phyloP scores from a whole-genome alignment of 2,329 filamentous ascomycete genomes.

The Aureobasidium musti region DNA sequence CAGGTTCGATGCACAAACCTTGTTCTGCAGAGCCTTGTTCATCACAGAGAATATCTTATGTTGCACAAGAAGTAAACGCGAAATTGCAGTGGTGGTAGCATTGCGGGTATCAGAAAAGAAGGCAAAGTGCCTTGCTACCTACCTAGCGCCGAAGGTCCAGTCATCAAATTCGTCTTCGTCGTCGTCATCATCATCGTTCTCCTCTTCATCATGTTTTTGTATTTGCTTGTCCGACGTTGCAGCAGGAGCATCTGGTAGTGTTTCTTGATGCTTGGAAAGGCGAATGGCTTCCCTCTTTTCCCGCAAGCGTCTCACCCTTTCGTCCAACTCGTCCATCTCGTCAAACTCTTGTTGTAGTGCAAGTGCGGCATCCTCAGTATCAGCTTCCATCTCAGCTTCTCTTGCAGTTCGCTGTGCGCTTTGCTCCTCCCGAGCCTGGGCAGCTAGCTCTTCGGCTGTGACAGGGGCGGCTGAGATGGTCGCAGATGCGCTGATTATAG shows the following conservation, averaged over 20 bases:
- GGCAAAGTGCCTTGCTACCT: conserved; percentile 9
- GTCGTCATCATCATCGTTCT: conserved; percentile 34
- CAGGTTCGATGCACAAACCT: too few relatives aligned
- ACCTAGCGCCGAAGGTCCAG: conserved; percentile 34
- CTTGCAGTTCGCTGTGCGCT: conserved; percentile 46
- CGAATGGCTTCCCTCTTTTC: conserved; percentile 51
- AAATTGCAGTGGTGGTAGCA: conserved; percentile 6
- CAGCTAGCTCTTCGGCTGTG: conserved; percentile 50
- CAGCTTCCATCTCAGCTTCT: conserved; percentile 51
- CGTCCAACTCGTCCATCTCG: conserved; percentile 53
- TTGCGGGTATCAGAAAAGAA: conserved; percentile 23
- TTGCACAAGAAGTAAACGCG: not conserved
- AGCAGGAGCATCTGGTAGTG: conserved; percentile 16
- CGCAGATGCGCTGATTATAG: conserved; percentile 37
- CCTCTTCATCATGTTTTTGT: conserved; percentile 5
- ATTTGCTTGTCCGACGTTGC: not conserved
- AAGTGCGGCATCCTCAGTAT: conserved; percentile 51
- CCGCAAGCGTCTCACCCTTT: conserved; percentile 48
- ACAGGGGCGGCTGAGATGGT: conserved; percentile 52
- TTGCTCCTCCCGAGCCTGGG: conserved; percentile 49
- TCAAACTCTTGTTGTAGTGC: conserved; percentile 53
- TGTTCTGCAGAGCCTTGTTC: too few relatives aligned
- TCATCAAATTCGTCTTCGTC: conserved; percentile 34
- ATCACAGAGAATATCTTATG: too few relatives aligned
- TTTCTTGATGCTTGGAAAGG: conserved; percentile 29